Percentiles rank a stretch among this genome's conserved stretches.
Conservation (phyloP, 805 yeast species). For the Candida succiphila region DNA sequence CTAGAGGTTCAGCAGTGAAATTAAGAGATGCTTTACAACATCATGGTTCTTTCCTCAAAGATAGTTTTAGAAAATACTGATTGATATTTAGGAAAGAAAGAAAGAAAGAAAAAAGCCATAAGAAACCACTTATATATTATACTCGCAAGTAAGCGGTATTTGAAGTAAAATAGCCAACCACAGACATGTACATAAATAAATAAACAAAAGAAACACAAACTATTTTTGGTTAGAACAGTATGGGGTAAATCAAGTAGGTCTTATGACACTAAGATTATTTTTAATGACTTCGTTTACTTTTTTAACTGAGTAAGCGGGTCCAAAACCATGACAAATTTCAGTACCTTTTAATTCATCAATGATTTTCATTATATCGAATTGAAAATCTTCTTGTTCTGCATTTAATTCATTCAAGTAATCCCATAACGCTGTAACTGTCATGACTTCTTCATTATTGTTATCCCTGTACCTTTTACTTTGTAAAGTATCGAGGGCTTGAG, state of each 20-base stretch:
- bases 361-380: constrained; percentile 46
- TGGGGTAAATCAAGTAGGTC: too few species aligned
- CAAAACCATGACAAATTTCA: constrained; percentile 73
- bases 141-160: too few species aligned
- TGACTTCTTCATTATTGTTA: constrained; percentile 30
- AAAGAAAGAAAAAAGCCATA: too few species aligned
- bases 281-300: constrained; percentile 30
- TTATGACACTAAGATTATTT: constrained; percentile 5
- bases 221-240: too few species aligned
- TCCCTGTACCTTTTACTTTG: constrained; percentile 9
- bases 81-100: too few species aligned
- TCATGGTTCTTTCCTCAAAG: too few species aligned
- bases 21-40: constrained; percentile 69
- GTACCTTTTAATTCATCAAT: constrained; percentile 53
- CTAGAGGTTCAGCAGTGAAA: constrained; percentile 64
- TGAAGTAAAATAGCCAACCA: too few species aligned
- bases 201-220: not conserved
- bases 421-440: constrained; percentile 78
- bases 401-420: constrained; percentile 51
- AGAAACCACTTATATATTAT: too few species aligned
- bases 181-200: too few species aligned
- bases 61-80: too few species aligned
- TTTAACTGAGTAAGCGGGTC: constrained; percentile 51
- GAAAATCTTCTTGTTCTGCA: constrained; percentile 34
- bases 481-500: constrained; percentile 9